A percentile compares a stretch with the other conserved stretches of the same genome.
phyloP scores from a whole-genome alignment of 108 stramenopile species.

The Nitzschia putrida region DNA sequence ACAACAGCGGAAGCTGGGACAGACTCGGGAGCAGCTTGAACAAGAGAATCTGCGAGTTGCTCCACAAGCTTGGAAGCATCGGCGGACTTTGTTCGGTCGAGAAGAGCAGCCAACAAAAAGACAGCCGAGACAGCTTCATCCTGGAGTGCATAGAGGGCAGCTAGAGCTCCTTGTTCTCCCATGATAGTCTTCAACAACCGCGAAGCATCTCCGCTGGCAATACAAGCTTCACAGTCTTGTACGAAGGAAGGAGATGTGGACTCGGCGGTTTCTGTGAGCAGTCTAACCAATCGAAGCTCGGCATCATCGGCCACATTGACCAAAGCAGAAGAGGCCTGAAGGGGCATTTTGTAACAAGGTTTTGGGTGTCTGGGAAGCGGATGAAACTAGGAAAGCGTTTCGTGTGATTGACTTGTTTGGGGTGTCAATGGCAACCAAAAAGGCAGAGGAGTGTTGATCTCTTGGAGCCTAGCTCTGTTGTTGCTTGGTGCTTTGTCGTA shows the following conservation, averaged over 20 bases:
- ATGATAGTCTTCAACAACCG: conserved; percentile 59
- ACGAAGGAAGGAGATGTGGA: conserved; percentile 42
- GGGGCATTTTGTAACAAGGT: conserved; percentile 7
- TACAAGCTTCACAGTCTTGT: conserved; percentile 50
- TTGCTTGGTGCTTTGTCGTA: too few relatives aligned
- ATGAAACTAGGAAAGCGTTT: too few relatives aligned
- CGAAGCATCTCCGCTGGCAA: conserved; percentile 61
- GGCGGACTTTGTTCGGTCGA: conserved; percentile 57
- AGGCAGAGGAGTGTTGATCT: too few relatives aligned
- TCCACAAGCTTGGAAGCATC: conserved; percentile 19
- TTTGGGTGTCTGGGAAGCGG: too few relatives aligned
- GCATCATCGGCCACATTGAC: conserved; percentile 84
- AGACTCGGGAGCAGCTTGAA: not conserved
- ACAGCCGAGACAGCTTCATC: conserved; percentile 74
- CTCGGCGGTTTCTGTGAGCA: conserved; percentile 44
- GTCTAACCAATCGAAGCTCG: conserved; percentile 71
- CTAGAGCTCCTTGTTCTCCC: conserved; percentile 49
- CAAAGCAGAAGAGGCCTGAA: conserved; percentile 63
- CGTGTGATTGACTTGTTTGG: too few relatives aligned
- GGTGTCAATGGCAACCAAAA: too few relatives aligned
- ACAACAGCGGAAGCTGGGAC: conserved; percentile 21
- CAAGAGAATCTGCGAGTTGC: conserved; percentile 53
- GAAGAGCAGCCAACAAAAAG: conserved; percentile 64
- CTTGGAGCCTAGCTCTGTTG: too few relatives aligned
- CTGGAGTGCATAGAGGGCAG: conserved; percentile 38